A percentile compares a stretch with the other conserved stretches of the same genome.
Evolutionary conservation across 352 stramenopile species (phyloP).

Genomic region (Bremia lactucae): DNA sequence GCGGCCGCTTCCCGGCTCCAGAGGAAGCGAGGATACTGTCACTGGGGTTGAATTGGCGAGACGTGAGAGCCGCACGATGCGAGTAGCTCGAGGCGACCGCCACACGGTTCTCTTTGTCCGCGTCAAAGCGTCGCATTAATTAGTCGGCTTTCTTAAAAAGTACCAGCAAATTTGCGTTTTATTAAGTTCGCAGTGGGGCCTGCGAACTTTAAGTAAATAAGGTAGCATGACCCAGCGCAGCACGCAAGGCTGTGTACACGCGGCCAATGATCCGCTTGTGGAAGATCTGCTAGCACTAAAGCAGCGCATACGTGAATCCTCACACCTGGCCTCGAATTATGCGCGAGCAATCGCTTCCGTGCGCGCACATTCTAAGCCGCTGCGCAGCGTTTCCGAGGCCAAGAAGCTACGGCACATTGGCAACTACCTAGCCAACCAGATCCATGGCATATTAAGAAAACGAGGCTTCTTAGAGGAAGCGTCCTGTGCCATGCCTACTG

Average conservation of each 20-base stretch:
- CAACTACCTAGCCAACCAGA: constrained; percentile 83
- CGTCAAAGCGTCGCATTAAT: constrained; percentile 47
- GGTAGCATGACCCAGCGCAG: constrained; percentile 9
- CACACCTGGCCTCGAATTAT: constrained; percentile 57
- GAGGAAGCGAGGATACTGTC: constrained; percentile 1
- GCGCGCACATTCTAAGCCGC: constrained; percentile 30
- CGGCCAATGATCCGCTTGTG: constrained; percentile 56
- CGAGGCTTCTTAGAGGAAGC: constrained; percentile 10
- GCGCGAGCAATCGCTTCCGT: constrained; percentile 56
- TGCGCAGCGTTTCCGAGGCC: constrained; percentile 44
- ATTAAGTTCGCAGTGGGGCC: background rate
- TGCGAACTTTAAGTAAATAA: background rate
- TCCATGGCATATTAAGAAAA: constrained; percentile 62
- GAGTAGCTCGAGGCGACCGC: constrained; percentile 10
- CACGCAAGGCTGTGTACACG: constrained; percentile 37
- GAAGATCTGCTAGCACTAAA: constrained; percentile 56
- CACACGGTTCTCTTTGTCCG: constrained; percentile 56
- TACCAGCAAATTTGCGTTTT: background rate
- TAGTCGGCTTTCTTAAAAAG: constrained; percentile 4
- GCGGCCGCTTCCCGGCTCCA: constrained; percentile 22
- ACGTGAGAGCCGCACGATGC: constrained; percentile 11
- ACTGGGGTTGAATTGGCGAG: constrained; percentile 10
- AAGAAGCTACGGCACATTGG: constrained; percentile 63
- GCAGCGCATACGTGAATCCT: constrained; percentile 44
- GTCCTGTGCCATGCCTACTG: background rate